Percentiles rank a stretch among this genome's conserved stretches.
Evolutionary conservation across 225 moss, liverwort and hornwort species (phyloP).

Genomic region (Bryoerythrophyllum caledonicum): DNA sequence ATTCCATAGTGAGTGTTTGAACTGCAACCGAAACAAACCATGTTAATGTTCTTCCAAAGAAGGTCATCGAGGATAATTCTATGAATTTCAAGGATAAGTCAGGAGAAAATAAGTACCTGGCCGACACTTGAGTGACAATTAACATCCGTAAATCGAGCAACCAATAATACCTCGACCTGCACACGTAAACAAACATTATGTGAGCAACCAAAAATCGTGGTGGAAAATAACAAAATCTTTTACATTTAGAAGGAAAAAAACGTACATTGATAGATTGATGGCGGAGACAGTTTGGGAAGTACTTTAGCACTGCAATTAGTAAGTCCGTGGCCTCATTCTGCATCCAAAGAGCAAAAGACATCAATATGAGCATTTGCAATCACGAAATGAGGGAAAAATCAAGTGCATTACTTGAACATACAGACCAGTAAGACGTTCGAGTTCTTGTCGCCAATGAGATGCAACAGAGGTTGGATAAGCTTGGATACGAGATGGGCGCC

Average conservation of each 20-base stretch:
- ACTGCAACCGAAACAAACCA: background rate
- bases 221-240: background rate
- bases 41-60: background rate
- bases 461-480: conserved; percentile 75
- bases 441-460: conserved; percentile 78
- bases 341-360: conserved; percentile 8
- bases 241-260: conserved; percentile 5
- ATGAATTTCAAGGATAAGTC: conserved; percentile 3
- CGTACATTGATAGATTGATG: conserved; percentile 73
- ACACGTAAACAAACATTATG: conserved; percentile 15
- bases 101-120: conserved; percentile 44
- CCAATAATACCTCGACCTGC: conserved; percentile 81
- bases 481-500: conserved; percentile 69
- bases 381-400: background rate
- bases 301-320: conserved; percentile 64
- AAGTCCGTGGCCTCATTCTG: conserved; percentile 89
- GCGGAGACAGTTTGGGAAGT: conserved; percentile 83
- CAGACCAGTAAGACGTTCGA: conserved; percentile 78
- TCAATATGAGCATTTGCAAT: conserved; percentile 6
- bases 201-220: conserved; percentile 20
- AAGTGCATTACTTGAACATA: conserved; percentile 7
- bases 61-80: background rate
- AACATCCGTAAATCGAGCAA: conserved; percentile 72
- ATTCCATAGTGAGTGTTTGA: background rate
- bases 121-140: conserved; percentile 60